phyloP scores from a whole-genome alignment of 305 asterid genomes.

The Fraxinus angustifolia region DNA sequence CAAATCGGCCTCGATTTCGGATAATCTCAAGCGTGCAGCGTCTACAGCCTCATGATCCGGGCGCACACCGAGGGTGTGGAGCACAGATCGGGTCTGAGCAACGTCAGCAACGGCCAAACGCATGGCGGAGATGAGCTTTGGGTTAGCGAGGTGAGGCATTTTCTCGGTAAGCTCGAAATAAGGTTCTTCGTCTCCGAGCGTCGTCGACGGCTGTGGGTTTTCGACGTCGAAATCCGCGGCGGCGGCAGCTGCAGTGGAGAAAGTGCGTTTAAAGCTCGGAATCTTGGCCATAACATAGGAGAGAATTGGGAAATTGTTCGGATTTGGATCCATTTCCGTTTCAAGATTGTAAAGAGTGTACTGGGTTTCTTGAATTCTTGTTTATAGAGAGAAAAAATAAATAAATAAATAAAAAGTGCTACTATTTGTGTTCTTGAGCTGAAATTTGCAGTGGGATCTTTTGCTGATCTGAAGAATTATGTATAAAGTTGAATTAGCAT shows the following conservation, averaged over 20 bases:
- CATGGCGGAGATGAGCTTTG: conserved; percentile 61
- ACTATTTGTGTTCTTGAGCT: neutral
- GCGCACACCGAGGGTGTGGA: conserved; percentile 62
- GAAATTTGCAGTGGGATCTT: neutral
- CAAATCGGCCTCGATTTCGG: conserved; percentile 51
- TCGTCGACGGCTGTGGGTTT: conserved; percentile 38
- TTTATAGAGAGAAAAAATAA: neutral
- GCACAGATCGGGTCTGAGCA: conserved; percentile 64
- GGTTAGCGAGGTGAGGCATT: conserved; percentile 78
- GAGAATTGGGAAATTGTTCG: conserved; percentile 70
- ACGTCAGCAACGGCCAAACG: conserved; percentile 69
- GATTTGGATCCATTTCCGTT: conserved; percentile 77
- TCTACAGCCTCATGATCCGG: conserved; percentile 94
- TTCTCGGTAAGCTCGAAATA: conserved; percentile 71
- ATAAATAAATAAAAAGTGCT: neutral
- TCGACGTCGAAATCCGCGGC: conserved; percentile 63
- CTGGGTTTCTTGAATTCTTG: neutral
- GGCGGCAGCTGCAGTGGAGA: conserved; percentile 21
- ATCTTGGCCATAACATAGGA: conserved; percentile 74
- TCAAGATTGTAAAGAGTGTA: neutral
- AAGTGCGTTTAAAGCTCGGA: conserved; percentile 58
- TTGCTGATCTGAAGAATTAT: neutral
- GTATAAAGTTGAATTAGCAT: neutral
- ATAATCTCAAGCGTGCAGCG: conserved; percentile 48
- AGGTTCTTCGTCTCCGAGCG: conserved; percentile 39